Evolutionary conservation across 306 rosid genomes (phyloP), one percentile per base, ranked within the genome.

Genomic region (Ormosia emarginata): DNA sequence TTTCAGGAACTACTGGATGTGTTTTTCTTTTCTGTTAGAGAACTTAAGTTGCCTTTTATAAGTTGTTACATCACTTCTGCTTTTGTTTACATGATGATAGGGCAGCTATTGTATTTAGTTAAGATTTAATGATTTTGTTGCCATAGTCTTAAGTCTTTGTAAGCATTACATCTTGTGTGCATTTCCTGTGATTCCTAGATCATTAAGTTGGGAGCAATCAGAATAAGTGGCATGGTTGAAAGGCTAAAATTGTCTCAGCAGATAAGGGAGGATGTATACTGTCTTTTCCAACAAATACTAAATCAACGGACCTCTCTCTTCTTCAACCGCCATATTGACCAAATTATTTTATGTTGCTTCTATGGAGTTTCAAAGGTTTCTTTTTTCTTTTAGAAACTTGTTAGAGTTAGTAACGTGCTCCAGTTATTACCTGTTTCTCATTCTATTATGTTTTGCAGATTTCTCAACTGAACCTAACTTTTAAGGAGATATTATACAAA

Each of bases 221-320:
- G 99, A 93, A 89, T 96, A 77, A 94, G 83, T 71, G 97, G 98
- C 78, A 96, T 96, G 97, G 97, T 96, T 72, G 99, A 96, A 91
- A 96, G 97, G 86, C 85, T 96, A 75, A 97, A 91, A 79, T 85
- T 91, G 53, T 92, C 98, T 68, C 98, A 89, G 82, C 92, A 93
- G 89, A 91, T 94, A 65, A 86, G 98, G 83, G 99, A 96, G 88
- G 89, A 85, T 74, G 97, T 96, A 40, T 96, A 93, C 90, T 79
- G 92, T 77, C 97, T 96, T 87, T 96, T 92, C 85, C 98, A 96
- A 83, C 91, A 91, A 82, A 91, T 96, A 49, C 90, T 96, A 39
- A 84, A 87, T 80, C 98, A 92, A 81, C 33, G 90, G 86, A 91
- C 99, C 6, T 85, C 97, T 29, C 90, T 96, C 79, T 88, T 96